Conservation (phyloP, 306 rosid genomes). For the Betula pendula region DNA sequence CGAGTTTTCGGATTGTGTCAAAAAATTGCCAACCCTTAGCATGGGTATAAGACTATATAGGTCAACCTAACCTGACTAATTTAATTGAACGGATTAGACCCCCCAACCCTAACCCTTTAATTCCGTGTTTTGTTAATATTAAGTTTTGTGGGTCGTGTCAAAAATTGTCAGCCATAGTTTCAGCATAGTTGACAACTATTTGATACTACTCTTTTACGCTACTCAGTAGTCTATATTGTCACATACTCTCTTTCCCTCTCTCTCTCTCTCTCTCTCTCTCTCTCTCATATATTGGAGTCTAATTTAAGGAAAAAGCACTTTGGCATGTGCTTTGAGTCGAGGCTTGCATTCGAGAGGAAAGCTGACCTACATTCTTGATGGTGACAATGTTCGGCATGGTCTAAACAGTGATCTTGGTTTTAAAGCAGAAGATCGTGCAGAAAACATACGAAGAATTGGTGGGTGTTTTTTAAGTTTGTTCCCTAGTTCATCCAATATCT, state of each 20-base stretch:
- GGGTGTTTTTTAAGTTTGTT: constrained; percentile 20
- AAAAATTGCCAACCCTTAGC: too few relatives aligned
- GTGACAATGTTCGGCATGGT: constrained; percentile 97
- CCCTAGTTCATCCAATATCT: neutral
- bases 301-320: constrained; percentile 83
- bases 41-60: too few relatives aligned
- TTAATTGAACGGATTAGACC: too few relatives aligned
- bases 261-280: constrained; percentile 14
- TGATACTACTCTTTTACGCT: constrained; percentile 1
- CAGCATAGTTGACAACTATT: neutral
- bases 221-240: neutral
- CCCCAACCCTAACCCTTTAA: too few relatives aligned
- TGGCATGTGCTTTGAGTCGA: constrained; percentile 90
- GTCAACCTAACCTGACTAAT: too few relatives aligned
- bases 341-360: constrained; percentile 78
- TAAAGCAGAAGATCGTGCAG: constrained; percentile 84
- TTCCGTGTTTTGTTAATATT: too few relatives aligned
- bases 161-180: neutral
- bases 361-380: constrained; percentile 83
- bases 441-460: constrained; percentile 93
- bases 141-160: too few relatives aligned
- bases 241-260: constrained; percentile 17
- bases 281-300: constrained; percentile 30
- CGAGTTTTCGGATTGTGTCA: too few relatives aligned
- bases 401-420: constrained; percentile 88